Conservation (phyloP, 2,329 filamentous ascomycete species). For the Hypomyces perniciosus region DNA sequence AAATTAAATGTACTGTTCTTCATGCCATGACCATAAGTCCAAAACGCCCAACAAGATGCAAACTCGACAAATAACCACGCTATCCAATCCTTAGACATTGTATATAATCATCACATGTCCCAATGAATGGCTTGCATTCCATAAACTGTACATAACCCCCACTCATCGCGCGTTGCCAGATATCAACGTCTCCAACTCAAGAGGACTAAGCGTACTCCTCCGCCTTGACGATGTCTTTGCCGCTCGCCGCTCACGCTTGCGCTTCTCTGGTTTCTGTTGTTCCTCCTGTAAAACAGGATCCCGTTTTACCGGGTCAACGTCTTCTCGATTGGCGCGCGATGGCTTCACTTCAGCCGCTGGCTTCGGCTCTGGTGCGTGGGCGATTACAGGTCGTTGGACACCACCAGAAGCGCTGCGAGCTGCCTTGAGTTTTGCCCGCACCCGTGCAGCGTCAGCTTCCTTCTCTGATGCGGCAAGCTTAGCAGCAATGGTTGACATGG, state of each 20-base stretch:
- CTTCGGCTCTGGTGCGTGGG: conserved; percentile 4
- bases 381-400: conserved; percentile 24
- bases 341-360: conserved; percentile 1
- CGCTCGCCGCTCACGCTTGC: conserved; percentile 47
- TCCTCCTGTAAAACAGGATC: conserved; percentile 19
- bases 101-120: neutral
- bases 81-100: neutral
- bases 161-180: conserved; percentile 38
- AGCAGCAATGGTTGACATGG: conserved; percentile 56
- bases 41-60: neutral
- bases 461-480: conserved; percentile 59
- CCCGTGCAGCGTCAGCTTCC: conserved; percentile 57
- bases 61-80: neutral
- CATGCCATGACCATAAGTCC: neutral
- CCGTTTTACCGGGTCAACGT: conserved; percentile 32
- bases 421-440: conserved; percentile 56
- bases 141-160: neutral
- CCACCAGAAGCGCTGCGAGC: conserved; percentile 34
- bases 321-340: conserved; percentile 15
- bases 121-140: neutral
- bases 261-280: conserved; percentile 31
- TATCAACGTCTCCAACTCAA: conserved; percentile 65
- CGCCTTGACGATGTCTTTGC: conserved; percentile 55
- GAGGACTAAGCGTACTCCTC: conserved; percentile 68
- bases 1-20: too few species aligned